Evolutionary conservation across 2,329 filamentous ascomycete genomes (phyloP).

Genomic region (Calonectria fujianensis): DNA sequence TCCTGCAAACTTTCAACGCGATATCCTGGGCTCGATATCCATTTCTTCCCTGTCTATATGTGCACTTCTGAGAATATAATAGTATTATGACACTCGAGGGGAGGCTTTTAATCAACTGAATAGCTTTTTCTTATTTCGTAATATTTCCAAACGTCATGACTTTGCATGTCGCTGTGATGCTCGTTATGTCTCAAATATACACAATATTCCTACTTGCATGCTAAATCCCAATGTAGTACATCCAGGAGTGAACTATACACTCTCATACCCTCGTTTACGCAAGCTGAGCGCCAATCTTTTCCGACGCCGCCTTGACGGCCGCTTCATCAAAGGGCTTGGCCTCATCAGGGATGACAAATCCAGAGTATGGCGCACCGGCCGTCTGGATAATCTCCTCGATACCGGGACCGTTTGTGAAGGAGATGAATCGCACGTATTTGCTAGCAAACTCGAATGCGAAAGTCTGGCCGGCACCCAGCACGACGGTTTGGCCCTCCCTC

Average conservation of each 20-base stretch:
- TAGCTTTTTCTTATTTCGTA: not conserved
- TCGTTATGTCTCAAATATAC: conserved; percentile 1
- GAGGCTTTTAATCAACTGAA: not conserved
- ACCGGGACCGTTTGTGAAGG: conserved; percentile 69
- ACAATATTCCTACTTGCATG: conserved; percentile 9
- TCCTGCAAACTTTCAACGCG: not conserved
- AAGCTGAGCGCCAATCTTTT: conserved; percentile 34
- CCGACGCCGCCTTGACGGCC: not conserved
- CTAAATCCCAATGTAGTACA: conserved; percentile 15
- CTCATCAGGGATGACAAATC: conserved; percentile 63
- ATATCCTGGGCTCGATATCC: not conserved
- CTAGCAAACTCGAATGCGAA: conserved; percentile 67
- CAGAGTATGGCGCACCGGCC: conserved; percentile 59
- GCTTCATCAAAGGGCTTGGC: conserved; percentile 27
- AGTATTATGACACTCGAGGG: not conserved
- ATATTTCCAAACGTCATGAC: not conserved
- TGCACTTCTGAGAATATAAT: not conserved
- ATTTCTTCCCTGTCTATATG: not conserved
- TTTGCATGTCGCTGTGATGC: not conserved
- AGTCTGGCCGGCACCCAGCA: conserved; percentile 67
- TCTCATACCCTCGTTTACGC: not conserved
- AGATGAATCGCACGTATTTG: conserved; percentile 67
- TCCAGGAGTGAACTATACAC: not conserved
- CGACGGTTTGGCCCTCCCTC: conserved; percentile 68
- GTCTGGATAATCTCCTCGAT: conserved; percentile 67